These are phyloP conservation scores for Exophiala calicioides DNA, from an alignment of 2,329 filamentous ascomycete genomes.

Conservation along the genomic window DNA sequence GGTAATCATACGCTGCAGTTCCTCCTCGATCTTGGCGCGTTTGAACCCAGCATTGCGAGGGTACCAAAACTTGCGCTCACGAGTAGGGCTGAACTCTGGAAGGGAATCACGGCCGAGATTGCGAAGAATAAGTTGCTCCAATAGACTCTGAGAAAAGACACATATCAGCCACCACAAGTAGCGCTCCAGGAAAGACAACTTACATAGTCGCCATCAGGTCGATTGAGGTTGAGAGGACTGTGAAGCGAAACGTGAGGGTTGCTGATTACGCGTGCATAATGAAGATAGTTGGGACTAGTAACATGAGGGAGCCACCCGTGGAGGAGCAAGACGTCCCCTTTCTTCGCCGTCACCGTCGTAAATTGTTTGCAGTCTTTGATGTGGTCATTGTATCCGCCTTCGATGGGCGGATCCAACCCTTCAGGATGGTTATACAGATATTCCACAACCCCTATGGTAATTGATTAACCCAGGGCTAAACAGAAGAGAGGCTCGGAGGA, in stretches of 20 bases:
- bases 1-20: constrained; percentile 4
- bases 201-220: constrained; percentile 6
- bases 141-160: constrained; percentile 4
- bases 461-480: neutral
- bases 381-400: constrained; percentile 1
- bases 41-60: constrained; percentile 7
- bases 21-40: constrained; percentile 4
- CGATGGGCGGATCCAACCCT: constrained; percentile 9
- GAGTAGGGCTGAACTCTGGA: neutral
- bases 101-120: constrained; percentile 6
- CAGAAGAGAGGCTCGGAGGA: neutral
- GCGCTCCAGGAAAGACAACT: constrained; percentile 1
- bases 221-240: constrained; percentile 8
- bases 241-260: constrained; percentile 6
- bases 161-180: constrained; percentile 1
- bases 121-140: constrained; percentile 7
- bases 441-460: constrained; percentile 5
- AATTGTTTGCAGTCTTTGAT: constrained; percentile 10
- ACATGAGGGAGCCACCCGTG: constrained; percentile 6
- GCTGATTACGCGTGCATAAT: constrained; percentile 8
- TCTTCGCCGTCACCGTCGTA: constrained; percentile 9
- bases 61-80: constrained; percentile 9
- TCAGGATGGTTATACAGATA: constrained; percentile 8
- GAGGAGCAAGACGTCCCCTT: constrained; percentile 7
- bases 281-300: constrained; percentile 7